These are phyloP conservation scores for Boletus eberwhitei DNA, from an alignment of 768 basidiomycete genomes.

Conservation along the genomic window DNA sequence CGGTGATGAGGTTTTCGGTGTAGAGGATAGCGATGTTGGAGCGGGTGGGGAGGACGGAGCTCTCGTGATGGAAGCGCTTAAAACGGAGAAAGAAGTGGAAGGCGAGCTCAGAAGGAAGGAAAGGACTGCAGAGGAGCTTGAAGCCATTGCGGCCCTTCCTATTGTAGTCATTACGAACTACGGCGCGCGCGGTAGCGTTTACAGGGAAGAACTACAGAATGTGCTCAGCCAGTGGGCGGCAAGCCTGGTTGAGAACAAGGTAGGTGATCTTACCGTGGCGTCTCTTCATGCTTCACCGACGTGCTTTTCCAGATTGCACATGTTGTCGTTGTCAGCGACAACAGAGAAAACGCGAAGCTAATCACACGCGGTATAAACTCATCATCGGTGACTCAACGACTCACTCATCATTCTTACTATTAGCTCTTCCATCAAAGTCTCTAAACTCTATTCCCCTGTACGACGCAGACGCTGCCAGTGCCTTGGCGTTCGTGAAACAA, in stretches of 20 bases:
- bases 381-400: background rate
- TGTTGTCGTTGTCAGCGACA: slow-evolving; percentile 87
- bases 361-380: slow-evolving; percentile 64
- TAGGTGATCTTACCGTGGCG: slow-evolving; percentile 26
- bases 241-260: slow-evolving; percentile 74
- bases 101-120: slow-evolving; percentile 31
- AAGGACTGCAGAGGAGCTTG: slow-evolving; percentile 40
- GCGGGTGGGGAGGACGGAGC: slow-evolving; percentile 5
- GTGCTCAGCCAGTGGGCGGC: slow-evolving; percentile 86
- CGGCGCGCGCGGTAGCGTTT: slow-evolving; percentile 50
- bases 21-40: slow-evolving; percentile 31
- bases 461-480: slow-evolving; percentile 81
- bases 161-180: slow-evolving; percentile 87
- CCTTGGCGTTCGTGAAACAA: slow-evolving; percentile 76
- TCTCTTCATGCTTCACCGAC: background rate
- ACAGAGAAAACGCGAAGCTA: slow-evolving; percentile 81
- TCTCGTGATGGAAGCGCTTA: slow-evolving; percentile 17
- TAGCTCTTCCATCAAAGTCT: slow-evolving; percentile 83
- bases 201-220: slow-evolving; percentile 67
- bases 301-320: slow-evolving; percentile 68
- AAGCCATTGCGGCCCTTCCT: slow-evolving; percentile 63
- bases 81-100: slow-evolving; percentile 30
- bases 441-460: slow-evolving; percentile 73
- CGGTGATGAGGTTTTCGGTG: slow-evolving; percentile 63
- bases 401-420: background rate